These are phyloP conservation scores for Porodaedalea pini DNA, from an alignment of 1,284 basidiomycete genomes.

Conservation along the genomic window DNA sequence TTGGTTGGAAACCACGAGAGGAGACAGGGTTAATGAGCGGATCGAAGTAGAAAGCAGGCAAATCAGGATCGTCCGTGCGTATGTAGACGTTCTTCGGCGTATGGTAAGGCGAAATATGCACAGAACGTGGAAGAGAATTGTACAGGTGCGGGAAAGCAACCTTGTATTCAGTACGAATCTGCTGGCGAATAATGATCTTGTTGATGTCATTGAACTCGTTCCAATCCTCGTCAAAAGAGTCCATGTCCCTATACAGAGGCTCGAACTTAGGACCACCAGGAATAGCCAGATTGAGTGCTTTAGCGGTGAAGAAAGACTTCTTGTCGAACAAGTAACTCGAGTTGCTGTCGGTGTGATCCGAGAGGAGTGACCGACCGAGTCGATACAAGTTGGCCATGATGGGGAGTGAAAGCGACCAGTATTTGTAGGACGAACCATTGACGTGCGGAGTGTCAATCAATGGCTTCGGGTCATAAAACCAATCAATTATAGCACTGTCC, in stretches of 20 bases:
- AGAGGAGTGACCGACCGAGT: slow-evolving; percentile 88
- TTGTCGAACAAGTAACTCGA: slow-evolving; percentile 95
- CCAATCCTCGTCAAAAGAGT: slow-evolving; percentile 98
- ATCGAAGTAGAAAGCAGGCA: slow-evolving; percentile 99
- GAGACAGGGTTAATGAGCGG: slow-evolving; percentile 97
- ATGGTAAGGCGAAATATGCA: slow-evolving; percentile 91
- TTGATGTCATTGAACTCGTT: slow-evolving; percentile 99
- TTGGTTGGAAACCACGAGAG: slow-evolving; percentile 77
- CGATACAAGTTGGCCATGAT: slow-evolving; percentile 97
- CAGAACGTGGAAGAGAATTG: slow-evolving; percentile 95
- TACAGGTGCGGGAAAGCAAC: slow-evolving; percentile 99
- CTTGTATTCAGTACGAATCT: slow-evolving; percentile 98
- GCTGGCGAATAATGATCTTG: slow-evolving; percentile 98
- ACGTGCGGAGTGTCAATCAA: slow-evolving; percentile 84
- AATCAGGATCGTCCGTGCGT: slow-evolving; percentile 96
- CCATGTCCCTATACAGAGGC: slow-evolving; percentile 92
- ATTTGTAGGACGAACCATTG: slow-evolving; percentile 92
- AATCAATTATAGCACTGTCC: slow-evolving; percentile 91
- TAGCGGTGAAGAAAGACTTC: slow-evolving; percentile 97
- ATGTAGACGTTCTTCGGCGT: slow-evolving; percentile 97
- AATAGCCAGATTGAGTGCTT: slow-evolving; percentile 97
- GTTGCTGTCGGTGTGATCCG: slow-evolving; percentile 89
- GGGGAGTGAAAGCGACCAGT: slow-evolving; percentile 84
- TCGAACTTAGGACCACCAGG: slow-evolving; percentile 99
- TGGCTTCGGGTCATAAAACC: slow-evolving; percentile 99